Percentiles rank a stretch among this genome's conserved stretches.
phyloP scores from a whole-genome alignment of 208 protist species.

The Wallacemonas sp. region DNA sequence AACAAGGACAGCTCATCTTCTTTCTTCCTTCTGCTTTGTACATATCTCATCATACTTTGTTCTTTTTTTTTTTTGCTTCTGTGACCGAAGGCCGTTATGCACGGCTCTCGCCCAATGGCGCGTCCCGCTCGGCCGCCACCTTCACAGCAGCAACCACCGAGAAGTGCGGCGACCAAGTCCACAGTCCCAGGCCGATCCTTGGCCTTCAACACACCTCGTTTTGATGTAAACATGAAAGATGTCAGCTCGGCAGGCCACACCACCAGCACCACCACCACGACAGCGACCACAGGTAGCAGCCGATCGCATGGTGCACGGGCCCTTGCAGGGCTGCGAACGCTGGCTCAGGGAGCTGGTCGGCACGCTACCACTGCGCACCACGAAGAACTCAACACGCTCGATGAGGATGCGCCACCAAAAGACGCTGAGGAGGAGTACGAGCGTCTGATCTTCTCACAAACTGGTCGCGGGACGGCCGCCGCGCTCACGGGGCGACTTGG shows the following conservation, averaged over 20 bases:
- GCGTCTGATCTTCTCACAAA: constrained; percentile 11
- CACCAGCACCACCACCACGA: not conserved
- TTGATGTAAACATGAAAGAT: not conserved
- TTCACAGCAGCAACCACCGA: too few relatives aligned
- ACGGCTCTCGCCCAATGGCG: constrained; percentile 14
- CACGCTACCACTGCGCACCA: too few relatives aligned
- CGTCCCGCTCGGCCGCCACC: not conserved
- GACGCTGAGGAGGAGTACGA: constrained; percentile 11
- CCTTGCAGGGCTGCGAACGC: not conserved
- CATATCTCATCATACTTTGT: not conserved
- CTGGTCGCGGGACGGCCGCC: not conserved
- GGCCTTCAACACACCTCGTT: not conserved
- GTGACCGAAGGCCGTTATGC: too few relatives aligned
- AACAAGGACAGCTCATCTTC: too few relatives aligned
- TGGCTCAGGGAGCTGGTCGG: too few relatives aligned
- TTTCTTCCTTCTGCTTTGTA: too few relatives aligned
- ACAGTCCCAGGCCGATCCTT: too few relatives aligned
- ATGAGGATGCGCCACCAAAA: too few relatives aligned
- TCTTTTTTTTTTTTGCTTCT: not conserved
- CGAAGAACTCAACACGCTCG: too few relatives aligned
- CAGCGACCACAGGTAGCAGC: not conserved
- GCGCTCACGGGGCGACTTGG: not conserved
- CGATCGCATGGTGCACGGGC: not conserved
- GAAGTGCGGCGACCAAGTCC: too few relatives aligned
- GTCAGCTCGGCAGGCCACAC: not conserved